Base-by-base conservation (phyloP, 805 yeast species). In the Wickerhamiella allomyrinae region DNA sequence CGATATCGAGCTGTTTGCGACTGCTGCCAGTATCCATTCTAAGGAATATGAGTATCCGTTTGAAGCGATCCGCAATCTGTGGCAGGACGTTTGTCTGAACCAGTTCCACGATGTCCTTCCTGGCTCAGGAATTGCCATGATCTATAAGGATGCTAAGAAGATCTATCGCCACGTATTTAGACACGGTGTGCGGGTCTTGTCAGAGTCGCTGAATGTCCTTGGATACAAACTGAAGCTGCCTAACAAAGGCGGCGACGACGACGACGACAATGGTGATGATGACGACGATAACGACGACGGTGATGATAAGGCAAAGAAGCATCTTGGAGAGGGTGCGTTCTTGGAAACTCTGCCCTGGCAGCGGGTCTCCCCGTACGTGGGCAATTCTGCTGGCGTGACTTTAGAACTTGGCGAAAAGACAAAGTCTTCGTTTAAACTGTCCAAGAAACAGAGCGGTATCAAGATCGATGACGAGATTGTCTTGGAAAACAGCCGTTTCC, bases 91-190 rank as follows among this genome's bases (percentile, higher is more conserved):
- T 17, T 74, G 86, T 47, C 65, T 91, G 43, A 86, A 95, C 57
- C 97, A 89, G 58, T 89, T 89, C 66, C 98, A 89, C 60, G 98
- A 89, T 64, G 96, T 89, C n/a, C 68, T 91, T 41, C 98, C 98
- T 2, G 98, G 98, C 2, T 79, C 94, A 5, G 84, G 95, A 61
- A 89, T 89, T 54, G 95, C 85, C 48, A 75, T 84, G 76, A 95
- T 91, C 11, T 89, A 91, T 57, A 86, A 85, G 52, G 91, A 81
- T 53, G 96, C 89, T 8, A 73, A 77, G 56, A 87, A 89, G 24
- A 77, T 83, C 73, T 69, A 87, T 52, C 66, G 65, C 5, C 62
- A 68, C 13, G 79, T 78, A 20, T 63, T 79, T 44, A 61, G 66
- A 15, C 62, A 65, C 19, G 77, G 79, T 33, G 68, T 71, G 33